phyloP scores from a whole-genome alignment of 139 green algal species.

The Chlamydomonas sphaeroides region DNA sequence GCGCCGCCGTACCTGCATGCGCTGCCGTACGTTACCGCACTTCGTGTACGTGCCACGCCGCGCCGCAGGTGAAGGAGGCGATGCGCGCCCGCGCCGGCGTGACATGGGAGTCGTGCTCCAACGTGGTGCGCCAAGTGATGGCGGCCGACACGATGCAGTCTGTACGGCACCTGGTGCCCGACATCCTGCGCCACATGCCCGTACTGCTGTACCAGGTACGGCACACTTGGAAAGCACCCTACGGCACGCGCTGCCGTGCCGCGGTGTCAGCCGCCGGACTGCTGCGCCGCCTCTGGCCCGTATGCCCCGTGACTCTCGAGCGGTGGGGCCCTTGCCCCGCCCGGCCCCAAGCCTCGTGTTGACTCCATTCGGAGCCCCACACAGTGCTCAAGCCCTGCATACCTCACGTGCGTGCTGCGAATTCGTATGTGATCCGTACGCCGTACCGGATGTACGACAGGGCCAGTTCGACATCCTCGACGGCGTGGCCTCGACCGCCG shows the following conservation, averaged over 20 bases:
- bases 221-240: background rate
- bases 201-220: constrained; percentile 77
- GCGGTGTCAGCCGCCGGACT: no score
- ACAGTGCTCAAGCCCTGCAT: no score
- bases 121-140: constrained; percentile 53
- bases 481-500: constrained; percentile 58
- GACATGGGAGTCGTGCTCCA: constrained; percentile 53
- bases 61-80: constrained; percentile 53
- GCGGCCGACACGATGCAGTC: constrained; percentile 70
- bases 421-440: no score
- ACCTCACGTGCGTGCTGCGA: no score
- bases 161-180: constrained; percentile 63
- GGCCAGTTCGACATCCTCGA: constrained; percentile 75
- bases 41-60: background rate
- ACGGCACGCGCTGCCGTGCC: background rate
- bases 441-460: no score
- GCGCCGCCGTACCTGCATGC: no score
- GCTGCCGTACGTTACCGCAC: no score
- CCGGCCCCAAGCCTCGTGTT: no score
- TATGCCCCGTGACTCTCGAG: no score
- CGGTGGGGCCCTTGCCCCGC: no score
- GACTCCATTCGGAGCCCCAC: no score
- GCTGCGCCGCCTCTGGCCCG: no score
- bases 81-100: constrained; percentile 49
- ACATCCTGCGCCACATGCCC: constrained; percentile 63